Evolutionary conservation across 192 early-diverging fungal genomes (phyloP).

Genomic region (Piromyces finnis): DNA sequence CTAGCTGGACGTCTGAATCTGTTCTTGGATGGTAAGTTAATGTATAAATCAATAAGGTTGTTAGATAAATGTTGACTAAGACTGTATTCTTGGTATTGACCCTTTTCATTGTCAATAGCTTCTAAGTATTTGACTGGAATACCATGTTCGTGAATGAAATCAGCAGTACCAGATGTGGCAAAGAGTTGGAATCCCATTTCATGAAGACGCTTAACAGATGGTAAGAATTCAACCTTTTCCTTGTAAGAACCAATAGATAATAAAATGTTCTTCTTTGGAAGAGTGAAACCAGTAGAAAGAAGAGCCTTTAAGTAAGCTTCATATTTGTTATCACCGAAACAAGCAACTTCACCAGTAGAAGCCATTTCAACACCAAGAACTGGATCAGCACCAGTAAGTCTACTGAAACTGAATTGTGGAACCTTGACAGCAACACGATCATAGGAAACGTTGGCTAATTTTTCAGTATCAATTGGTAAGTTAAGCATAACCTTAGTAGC

Average conservation of each 20-base stretch:
- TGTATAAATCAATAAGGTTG: constrained; percentile 94
- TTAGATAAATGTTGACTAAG: constrained; percentile 87
- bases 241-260: constrained; percentile 96
- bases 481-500: constrained; percentile 87
- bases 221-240: constrained; percentile 92
- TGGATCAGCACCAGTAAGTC: constrained; percentile 89
- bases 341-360: constrained; percentile 97
- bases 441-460: constrained; percentile 33
- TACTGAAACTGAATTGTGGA: constrained; percentile 92
- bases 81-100: constrained; percentile 57
- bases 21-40: constrained; percentile 97
- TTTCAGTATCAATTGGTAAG: constrained; percentile 62
- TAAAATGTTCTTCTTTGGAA: constrained; percentile 91
- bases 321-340: constrained; percentile 94
- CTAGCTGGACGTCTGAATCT: constrained; percentile 84
- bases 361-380: constrained; percentile 99
- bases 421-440: constrained; percentile 91
- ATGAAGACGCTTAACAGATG: constrained; percentile 66
- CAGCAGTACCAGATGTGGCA: constrained; percentile 90
- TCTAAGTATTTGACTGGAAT: constrained; percentile 84
- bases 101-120: constrained; percentile 30
- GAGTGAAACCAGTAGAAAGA: constrained; percentile 75
- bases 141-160: constrained; percentile 89
- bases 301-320: constrained; percentile 94
- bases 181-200: constrained; percentile 80